Base-by-base conservation (phyloP, 176 grass and related monocot species). In the Bothriochloa decipiens region DNA sequence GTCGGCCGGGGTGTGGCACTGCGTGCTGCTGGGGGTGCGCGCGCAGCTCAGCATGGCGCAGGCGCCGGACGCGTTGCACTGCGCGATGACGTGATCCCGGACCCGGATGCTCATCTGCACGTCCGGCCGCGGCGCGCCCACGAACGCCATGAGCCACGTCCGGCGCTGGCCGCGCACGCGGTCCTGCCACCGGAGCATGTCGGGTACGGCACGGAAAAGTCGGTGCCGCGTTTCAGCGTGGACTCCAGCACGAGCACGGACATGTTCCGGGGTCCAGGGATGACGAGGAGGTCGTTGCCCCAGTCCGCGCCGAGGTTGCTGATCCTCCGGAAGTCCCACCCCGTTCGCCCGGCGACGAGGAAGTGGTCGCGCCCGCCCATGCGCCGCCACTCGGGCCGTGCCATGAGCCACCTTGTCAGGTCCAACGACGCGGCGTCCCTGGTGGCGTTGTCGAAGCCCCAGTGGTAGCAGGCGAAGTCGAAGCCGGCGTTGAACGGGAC, bases 401-500 rank as follows among this genome's bases (percentile, higher is more conserved):
- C 1, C 74, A 22, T 72, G 47, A 92, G 90, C 90, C 90, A 92
- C 22, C 60, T 15, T 18, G 62, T 45, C 14, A 92, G 79, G 29
- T 86, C 83, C 10, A 45, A 8, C 1, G 86, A 64, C 67, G 87
- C 83, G 32, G 83, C 80, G 90, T 92, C 90, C 57, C 68, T 52
- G 37, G 58, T 69, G 22, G 60, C 29, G 61, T 82, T 83, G 83
- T 85, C 87, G 74, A 82, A 82, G n/a, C 89, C 91, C 93, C 90
- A 95, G 47, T 91, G 88, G 75, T 85, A 91, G 65, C 93, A 80
- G 40, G 82, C 82, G 75, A 96, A 82, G 79, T 96, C 93, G 37
- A 92, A 90, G 36, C 93, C 91, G 39, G 90, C 84, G 87, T 93
- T 93, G 84, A 89, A 96, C 10, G 93, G 93, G 47, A 96, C 81